These are phyloP conservation scores for Gaultheria prostrata DNA, from an alignment of 148 eudicot genomes.

Conservation along the genomic window DNA sequence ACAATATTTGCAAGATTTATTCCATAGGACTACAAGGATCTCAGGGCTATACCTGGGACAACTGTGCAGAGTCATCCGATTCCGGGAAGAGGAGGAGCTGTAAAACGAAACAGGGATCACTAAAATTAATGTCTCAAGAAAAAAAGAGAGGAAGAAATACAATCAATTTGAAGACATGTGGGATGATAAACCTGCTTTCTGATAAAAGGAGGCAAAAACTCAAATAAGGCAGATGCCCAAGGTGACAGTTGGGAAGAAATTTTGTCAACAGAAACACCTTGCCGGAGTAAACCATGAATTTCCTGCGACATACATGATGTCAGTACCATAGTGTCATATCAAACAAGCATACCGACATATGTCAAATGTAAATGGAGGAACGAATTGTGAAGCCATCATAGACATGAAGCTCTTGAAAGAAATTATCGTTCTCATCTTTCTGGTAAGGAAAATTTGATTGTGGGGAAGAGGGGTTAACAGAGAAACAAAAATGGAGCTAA, in stretches of 20 bases:
- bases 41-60: slow-evolving; percentile 67
- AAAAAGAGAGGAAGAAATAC: background rate
- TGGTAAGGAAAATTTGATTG: background rate
- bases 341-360: background rate
- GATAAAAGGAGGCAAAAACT: slow-evolving; percentile 87
- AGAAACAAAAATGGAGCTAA: slow-evolving; percentile 3
- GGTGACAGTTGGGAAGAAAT: slow-evolving; percentile 90
- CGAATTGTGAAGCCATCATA: slow-evolving; percentile 1
- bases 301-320: slow-evolving; percentile 49
- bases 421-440: background rate
- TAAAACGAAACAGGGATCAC: slow-evolving; percentile 19
- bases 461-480: background rate
- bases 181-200: slow-evolving; percentile 62
- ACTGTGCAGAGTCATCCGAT: slow-evolving; percentile 97
- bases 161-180: slow-evolving; percentile 3
- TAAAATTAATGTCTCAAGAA: background rate
- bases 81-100: slow-evolving; percentile 96
- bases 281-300: slow-evolving; percentile 73
- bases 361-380: slow-evolving; percentile 8
- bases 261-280: slow-evolving; percentile 77
- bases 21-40: slow-evolving; percentile 7
- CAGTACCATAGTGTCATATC: slow-evolving; percentile 11
- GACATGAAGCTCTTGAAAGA: background rate
- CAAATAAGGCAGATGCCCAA: slow-evolving; percentile 96
- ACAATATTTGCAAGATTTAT: background rate